phyloP scores from a whole-genome alignment of 2,329 filamentous ascomycete genomes.

The Aspergillus piperis region DNA sequence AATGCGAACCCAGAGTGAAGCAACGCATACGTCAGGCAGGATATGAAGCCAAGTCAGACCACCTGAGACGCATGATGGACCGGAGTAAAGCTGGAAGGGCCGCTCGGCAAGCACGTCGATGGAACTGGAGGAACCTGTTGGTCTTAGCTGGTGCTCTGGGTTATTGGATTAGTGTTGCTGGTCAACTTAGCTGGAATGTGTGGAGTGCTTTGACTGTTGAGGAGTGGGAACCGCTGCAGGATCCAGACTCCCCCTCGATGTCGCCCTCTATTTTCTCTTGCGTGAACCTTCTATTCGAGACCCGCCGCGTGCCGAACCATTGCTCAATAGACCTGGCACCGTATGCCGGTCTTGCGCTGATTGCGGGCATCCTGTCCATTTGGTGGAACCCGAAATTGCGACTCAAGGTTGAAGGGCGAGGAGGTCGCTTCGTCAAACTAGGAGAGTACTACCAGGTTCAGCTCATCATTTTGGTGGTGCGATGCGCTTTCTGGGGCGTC shows the following conservation, averaged over 20 bases:
- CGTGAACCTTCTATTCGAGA: slow-evolving; percentile 20
- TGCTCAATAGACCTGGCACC: slow-evolving; percentile 35
- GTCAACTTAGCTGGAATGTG: slow-evolving; percentile 47
- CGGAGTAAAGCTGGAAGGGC: slow-evolving; percentile 50
- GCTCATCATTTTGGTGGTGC: slow-evolving; percentile 46
- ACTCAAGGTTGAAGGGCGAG: slow-evolving; percentile 45
- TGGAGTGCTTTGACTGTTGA: slow-evolving; percentile 34
- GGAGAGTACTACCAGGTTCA: slow-evolving; percentile 51
- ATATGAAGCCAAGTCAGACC: slow-evolving; percentile 82
- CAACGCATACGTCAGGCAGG: slow-evolving; percentile 68
- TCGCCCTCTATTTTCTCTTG: slow-evolving; percentile 27
- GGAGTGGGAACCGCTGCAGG: slow-evolving; percentile 13
- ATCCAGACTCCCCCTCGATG: slow-evolving; percentile 13
- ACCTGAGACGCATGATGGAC: slow-evolving; percentile 73
- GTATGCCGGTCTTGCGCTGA: slow-evolving; percentile 41
- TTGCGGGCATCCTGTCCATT: slow-evolving; percentile 46
- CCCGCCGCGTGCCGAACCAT: slow-evolving; percentile 25
- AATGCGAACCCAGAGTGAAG: slow-evolving; percentile 75
- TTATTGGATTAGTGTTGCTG: slow-evolving; percentile 46
- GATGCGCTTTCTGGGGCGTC: slow-evolving; percentile 48
- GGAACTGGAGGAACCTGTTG: slow-evolving; percentile 48
- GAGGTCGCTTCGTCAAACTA: slow-evolving; percentile 45
- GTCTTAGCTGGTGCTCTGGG: slow-evolving; percentile 45
- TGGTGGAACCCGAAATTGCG: slow-evolving; percentile 55
- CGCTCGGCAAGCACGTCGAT: slow-evolving; percentile 34